Base-by-base conservation (phyloP, 352 stramenopile genomes). In the Phytopythium aichiense region DNA sequence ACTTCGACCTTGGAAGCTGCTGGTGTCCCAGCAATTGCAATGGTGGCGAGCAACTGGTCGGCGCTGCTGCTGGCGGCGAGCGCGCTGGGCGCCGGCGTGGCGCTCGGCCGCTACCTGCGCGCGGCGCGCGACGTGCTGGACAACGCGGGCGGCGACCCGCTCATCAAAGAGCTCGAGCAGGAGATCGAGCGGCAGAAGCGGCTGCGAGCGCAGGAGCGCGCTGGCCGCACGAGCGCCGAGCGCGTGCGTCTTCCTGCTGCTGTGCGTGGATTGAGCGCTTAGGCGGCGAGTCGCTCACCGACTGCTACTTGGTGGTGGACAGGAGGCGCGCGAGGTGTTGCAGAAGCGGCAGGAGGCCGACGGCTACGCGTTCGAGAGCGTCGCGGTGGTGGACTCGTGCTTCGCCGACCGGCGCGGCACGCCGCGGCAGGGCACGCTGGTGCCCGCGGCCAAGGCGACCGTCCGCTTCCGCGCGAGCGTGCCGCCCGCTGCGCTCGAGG, bases 371-470 rank as follows among this genome's bases (percentile, higher is more conserved):
- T 86, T 94, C 37, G 71, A 94, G 25, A 74, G 72, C 9, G 79
- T 96, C 22, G 88, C 71, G 4, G 65, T 76, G 50, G 87, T 94
- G 55, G 71, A 89, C 54, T 96, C 87, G 13, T 96, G 88, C 63
- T 96, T 96, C 55, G 80, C 72, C 0, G 85, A 96, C 62, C 84
- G 88, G n/a, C 87, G 88, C 20, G 89, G 89, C 13, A 95, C 88
- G 18, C 89, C 89, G 0, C 74, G 89, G 12, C 89, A 97, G 72
- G 87, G 86, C 20, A 70, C 72, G 37, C 76, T 96, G 11, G 87
- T 94, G 49, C 72, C 81, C 20, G 77, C 76, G 23, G 69, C 88
- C 9, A 64, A 81, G 18, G 87, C 83, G 2, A 81, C 81, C 43
- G 85, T 97, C 62, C 75, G 77, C 55, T 91, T 97, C 57, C 81